Evolutionary conservation across 2,329 filamentous ascomycete genomes (phyloP).

Genomic region (Cercospora berteroae): DNA sequence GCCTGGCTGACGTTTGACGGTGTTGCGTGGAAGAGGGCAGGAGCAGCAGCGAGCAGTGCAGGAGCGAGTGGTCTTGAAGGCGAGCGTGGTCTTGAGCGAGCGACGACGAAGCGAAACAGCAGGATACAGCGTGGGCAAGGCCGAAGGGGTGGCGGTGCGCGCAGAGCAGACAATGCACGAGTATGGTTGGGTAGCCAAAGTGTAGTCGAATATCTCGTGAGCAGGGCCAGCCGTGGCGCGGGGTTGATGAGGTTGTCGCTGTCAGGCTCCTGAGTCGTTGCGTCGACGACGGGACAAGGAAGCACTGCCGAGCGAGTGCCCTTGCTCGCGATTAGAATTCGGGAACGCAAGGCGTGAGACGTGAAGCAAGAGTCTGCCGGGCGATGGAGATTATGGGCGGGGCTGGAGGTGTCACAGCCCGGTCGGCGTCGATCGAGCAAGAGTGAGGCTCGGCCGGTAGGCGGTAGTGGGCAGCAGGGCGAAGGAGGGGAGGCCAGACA

Average conservation of each 20-base stretch:
- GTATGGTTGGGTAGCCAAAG: slow-evolving; percentile 25
- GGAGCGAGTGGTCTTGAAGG: slow-evolving; percentile 13
- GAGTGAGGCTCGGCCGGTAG: slow-evolving; percentile 24
- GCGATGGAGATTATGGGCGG: slow-evolving; percentile 22
- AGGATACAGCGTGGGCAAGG: slow-evolving; percentile 12
- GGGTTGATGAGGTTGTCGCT: slow-evolving; percentile 20
- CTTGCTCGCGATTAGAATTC: slow-evolving; percentile 29
- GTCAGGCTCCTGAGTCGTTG: slow-evolving; percentile 22
- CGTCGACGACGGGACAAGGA: slow-evolving; percentile 24
- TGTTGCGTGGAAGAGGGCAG: neutral
- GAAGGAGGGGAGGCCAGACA: neutral
- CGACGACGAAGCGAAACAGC: slow-evolving; percentile 15
- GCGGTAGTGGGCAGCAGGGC: neutral
- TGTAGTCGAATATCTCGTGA: slow-evolving; percentile 23
- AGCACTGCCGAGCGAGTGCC: slow-evolving; percentile 24
- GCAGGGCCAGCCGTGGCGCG: slow-evolving; percentile 24
- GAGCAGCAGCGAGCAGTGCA: neutral
- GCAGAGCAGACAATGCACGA: slow-evolving; percentile 24
- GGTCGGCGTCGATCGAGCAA: slow-evolving; percentile 15
- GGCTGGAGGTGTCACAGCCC: slow-evolving; percentile 21
- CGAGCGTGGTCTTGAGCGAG: slow-evolving; percentile 23
- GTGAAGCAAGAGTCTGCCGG: slow-evolving; percentile 22
- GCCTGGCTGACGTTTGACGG: neutral
- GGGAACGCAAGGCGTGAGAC: slow-evolving; percentile 33
- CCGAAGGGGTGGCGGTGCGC: slow-evolving; percentile 24